Evolutionary conservation across 1,284 basidiomycete species (phyloP), one percentile per base, ranked within the genome.

Genomic region (Moniliella sp.): DNA sequence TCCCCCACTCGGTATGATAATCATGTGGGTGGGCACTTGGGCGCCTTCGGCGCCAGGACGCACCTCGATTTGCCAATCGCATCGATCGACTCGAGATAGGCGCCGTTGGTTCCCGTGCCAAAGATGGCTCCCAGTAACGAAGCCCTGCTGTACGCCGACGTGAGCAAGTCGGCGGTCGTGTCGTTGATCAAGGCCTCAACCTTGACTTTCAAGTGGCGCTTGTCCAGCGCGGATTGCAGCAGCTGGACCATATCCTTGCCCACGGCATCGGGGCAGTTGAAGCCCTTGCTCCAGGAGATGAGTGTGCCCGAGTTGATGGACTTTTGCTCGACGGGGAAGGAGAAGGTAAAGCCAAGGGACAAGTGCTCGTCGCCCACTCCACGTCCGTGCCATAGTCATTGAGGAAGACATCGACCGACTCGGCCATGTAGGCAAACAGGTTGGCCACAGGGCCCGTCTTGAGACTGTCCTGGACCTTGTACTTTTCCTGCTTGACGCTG

Each of bases 181-280:
- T 94, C 88, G 57, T 97, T 97, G 23, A 97, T 86, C 15, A 97
- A 71, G n/a, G 88, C 88, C 27, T 81, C 76, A 62, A 82, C 86
- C 57, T 73, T 75, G 40, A 94, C 88, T 53, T 82, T 82, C 51
- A 94, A 75, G 51, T 88, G 79, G 62, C 88, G 86, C 49, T 76
- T 66, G 64, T 94, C 76, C 47, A 97, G 80, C 1, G 86, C 79
- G 48, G 86, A 76, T 62, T 97, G 91, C 13, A 97, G 67, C 17
- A 94, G 67, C 49, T 76, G 71, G 15, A 94, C 83, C 16, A 94
- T 75, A 57, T 97, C 91, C 45, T 84, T 69, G 25, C 86, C 86
- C 28, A 86, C 65, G 0, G 88, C 86, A 55, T 53, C 52, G 12
- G 48, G 46, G 26, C 50, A 52, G 37, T 51, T 34, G 41, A 56